phyloP scores from a whole-genome alignment of 2,329 filamentous ascomycete species.

The Calonectria honghensis region DNA sequence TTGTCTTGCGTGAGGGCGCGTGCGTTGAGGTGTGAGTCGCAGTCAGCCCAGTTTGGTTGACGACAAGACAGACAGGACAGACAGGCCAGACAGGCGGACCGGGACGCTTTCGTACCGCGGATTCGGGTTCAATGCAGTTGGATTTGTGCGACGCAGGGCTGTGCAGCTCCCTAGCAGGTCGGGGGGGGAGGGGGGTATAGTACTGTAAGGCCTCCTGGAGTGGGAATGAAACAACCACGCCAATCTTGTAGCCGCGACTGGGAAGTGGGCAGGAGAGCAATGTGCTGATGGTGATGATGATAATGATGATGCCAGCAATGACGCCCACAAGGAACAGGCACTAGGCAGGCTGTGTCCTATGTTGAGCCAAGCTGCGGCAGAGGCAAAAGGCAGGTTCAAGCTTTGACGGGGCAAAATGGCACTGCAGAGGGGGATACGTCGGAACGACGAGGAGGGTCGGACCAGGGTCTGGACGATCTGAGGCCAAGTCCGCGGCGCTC shows the following conservation, averaged over 20 bases:
- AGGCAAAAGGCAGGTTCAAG: conserved; percentile 24
- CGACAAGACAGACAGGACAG: conserved; percentile 2
- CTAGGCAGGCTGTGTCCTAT: neutral
- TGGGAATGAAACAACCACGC: conserved; percentile 24
- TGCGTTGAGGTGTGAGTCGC: conserved; percentile 22
- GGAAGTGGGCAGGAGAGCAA: neutral
- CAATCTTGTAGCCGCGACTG: neutral
- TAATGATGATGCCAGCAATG: conserved; percentile 19
- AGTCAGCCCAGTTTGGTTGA: conserved; percentile 19
- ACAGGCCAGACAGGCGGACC: conserved; percentile 9
- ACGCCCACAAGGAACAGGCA: conserved; percentile 9
- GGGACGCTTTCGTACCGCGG: conserved; percentile 27
- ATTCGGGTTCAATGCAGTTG: conserved; percentile 16
- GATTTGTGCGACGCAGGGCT: conserved; percentile 22
- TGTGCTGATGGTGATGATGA: neutral
- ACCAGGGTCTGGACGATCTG: conserved; percentile 22
- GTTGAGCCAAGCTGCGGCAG: neutral
- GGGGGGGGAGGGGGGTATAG: conserved; percentile 14
- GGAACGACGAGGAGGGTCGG: conserved; percentile 29
- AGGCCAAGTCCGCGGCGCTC: conserved; percentile 22
- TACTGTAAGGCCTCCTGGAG: conserved; percentile 7
- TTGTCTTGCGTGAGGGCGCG: conserved; percentile 8
- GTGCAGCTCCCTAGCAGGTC: conserved; percentile 14
- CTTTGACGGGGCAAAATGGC: conserved; percentile 19
- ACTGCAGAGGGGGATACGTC: conserved; percentile 1